Evolutionary conservation across 73 alveolate species (phyloP).

Genomic region (Tetrahymena thermophila): DNA sequence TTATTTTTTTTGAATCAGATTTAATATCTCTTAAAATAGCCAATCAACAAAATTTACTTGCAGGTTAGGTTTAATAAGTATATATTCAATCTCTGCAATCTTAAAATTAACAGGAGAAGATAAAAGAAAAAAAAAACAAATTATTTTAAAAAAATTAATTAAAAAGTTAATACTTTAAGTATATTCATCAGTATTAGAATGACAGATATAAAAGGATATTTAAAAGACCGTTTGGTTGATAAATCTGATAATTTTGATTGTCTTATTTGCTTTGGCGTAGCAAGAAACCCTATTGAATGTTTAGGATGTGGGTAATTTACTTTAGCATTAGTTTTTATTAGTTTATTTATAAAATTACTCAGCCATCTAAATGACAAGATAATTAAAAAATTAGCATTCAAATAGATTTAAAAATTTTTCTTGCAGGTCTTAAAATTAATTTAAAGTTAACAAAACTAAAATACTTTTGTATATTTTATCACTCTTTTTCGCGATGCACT

Average conservation of each 20-base stretch:
- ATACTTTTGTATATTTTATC: no score
- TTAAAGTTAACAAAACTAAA: no score
- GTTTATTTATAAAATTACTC: no score
- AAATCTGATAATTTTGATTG: constrained; percentile 51
- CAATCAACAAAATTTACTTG: background rate
- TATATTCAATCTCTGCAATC: background rate
- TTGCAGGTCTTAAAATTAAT: no score
- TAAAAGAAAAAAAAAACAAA: background rate
- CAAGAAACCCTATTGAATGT: constrained; percentile 59
- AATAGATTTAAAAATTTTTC: no score
- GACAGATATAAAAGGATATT: constrained; percentile 15
- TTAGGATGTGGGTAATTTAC: constrained; percentile 53
- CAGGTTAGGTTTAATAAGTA: background rate
- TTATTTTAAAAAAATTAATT: background rate
- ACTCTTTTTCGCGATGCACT: background rate
- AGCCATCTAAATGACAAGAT: no score
- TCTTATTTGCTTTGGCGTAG: constrained; percentile 45
- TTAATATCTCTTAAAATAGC: background rate
- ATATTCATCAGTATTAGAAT: constrained; percentile 23
- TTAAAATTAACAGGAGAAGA: background rate
- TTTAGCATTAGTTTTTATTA: background rate
- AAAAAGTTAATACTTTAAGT: constrained; percentile 13
- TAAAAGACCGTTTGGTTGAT: constrained; percentile 45
- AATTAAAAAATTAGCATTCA: no score
- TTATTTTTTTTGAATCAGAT: background rate